Percentiles rank a stretch among this genome's conserved stretches.
Evolutionary conservation across 116 monocot species (phyloP).

Genomic region (Cymodocea nodosa): DNA sequence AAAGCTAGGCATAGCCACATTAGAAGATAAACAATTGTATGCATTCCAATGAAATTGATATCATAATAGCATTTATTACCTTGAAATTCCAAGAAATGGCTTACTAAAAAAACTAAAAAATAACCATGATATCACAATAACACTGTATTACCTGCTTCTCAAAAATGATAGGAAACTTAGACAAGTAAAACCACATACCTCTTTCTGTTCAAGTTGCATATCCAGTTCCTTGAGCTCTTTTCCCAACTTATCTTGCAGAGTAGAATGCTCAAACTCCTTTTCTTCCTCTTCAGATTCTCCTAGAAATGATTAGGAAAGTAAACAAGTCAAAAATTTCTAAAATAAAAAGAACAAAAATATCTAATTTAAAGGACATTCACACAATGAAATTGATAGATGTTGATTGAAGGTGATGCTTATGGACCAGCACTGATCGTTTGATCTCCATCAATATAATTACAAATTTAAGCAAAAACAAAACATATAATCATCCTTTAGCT

Average conservation of each 20-base stretch:
- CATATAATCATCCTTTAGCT: neutral
- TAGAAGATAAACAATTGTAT: no score
- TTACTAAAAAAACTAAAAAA: neutral
- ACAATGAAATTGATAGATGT: neutral
- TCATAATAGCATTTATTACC: no score
- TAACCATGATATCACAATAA: no score
- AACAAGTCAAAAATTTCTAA: no score
- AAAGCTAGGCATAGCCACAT: no score
- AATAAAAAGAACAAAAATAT: neutral
- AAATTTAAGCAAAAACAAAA: no score
- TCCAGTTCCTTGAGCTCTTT: constrained; percentile 86
- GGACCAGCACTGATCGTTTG: neutral
- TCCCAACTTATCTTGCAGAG: constrained; percentile 63
- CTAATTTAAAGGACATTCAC: neutral
- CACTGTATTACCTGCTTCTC: no score
- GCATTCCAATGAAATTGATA: no score
- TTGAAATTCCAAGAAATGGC: no score
- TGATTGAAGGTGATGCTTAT: neutral
- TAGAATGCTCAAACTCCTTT: constrained; percentile 65
- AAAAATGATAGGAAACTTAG: neutral
- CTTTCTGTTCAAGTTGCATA: constrained; percentile 69
- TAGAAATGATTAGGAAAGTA: constrained; percentile 1
- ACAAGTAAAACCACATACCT: constrained; percentile 35
- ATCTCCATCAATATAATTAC: neutral
- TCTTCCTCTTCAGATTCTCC: constrained; percentile 71